Evolutionary conservation across 768 basidiomycete genomes (phyloP).

Genomic region (Naganishia friedmannii): DNA sequence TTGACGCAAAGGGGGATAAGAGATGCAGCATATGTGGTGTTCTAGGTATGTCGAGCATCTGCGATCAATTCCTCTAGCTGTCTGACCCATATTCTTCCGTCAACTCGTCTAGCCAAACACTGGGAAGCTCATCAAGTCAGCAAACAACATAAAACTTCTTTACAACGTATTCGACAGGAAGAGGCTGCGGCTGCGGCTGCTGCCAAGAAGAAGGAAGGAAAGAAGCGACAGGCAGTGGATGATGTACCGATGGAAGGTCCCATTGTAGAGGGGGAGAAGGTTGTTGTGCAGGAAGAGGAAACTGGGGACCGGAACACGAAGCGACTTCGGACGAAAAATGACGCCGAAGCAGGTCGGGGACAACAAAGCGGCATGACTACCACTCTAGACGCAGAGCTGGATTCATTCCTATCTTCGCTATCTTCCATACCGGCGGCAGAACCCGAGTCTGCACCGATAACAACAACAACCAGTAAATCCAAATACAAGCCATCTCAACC

Average conservation of each 20-base stretch:
- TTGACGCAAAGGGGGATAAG: constrained; percentile 18
- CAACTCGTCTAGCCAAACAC: constrained; percentile 21
- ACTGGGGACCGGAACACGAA: neutral
- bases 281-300: neutral
- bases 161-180: constrained; percentile 27
- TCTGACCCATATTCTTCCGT: neutral
- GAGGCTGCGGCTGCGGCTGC: constrained; percentile 20
- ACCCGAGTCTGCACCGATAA: neutral
- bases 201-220: constrained; percentile 19
- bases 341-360: neutral
- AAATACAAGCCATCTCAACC: constrained; percentile 34
- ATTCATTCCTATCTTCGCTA: constrained; percentile 29
- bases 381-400: constrained; percentile 27
- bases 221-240: constrained; percentile 19
- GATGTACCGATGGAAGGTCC: constrained; percentile 3
- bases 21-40: constrained; percentile 29
- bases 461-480: constrained; percentile 21
- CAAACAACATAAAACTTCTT: constrained; percentile 28
- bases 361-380: neutral
- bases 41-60: constrained; percentile 5
- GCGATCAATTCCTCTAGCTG: no score
- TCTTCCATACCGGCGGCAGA: constrained; percentile 1
- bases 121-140: constrained; percentile 28
- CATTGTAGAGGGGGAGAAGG: neutral
- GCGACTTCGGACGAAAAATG: constrained; percentile 1